Evolutionary conservation across 345 rosid genomes (phyloP).

Genomic region (Hevea brasiliensis): DNA sequence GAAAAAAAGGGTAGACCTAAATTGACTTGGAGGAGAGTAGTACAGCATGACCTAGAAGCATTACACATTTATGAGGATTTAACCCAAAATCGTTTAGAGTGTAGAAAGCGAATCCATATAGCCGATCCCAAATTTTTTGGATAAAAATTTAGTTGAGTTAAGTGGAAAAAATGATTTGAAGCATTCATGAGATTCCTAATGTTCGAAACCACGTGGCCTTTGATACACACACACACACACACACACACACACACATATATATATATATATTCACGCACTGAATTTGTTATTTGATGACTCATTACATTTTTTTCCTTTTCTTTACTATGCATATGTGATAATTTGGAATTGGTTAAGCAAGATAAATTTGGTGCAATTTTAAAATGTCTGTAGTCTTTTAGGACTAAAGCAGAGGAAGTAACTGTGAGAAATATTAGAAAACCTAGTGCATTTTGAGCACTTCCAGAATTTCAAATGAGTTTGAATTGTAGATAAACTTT

Average conservation of each 20-base stretch:
- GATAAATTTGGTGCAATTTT: not conserved
- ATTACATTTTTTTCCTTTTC: not conserved
- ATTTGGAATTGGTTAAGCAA: not conserved
- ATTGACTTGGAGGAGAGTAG: too few species aligned
- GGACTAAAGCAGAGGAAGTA: not conserved
- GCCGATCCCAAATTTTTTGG: too few species aligned
- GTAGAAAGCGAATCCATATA: too few species aligned
- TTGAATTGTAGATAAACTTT: not conserved
- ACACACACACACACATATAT: too few species aligned
- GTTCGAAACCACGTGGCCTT: not conserved
- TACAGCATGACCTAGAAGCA: too few species aligned
- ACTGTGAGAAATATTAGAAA: not conserved
- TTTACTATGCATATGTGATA: not conserved
- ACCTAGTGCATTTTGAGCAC: not conserved
- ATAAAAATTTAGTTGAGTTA: too few species aligned
- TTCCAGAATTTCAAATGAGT: not conserved
- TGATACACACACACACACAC: too few species aligned
- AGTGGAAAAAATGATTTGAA: too few species aligned
- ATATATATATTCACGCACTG: too few species aligned
- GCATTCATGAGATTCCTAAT: slow-evolving; percentile 1
- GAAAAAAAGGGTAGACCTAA: too few species aligned
- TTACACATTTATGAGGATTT: too few species aligned
- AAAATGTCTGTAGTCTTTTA: not conserved
- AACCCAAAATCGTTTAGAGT: too few species aligned
- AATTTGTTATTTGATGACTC: not conserved